phyloP scores from a whole-genome alignment of 352 stramenopile species.

The Globisporangium viniferum region DNA sequence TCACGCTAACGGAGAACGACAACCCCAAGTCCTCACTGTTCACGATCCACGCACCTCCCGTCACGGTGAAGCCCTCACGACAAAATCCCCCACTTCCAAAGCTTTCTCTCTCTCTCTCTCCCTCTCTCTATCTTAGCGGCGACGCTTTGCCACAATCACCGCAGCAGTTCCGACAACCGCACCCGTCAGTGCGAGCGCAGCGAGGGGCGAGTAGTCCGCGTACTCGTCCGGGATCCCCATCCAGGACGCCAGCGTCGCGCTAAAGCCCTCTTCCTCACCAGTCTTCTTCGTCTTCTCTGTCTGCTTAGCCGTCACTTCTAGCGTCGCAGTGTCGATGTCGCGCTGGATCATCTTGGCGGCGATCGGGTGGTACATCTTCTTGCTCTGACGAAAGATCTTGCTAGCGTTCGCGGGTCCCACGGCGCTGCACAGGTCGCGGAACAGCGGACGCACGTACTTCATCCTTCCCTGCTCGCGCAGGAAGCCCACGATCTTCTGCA shows the following conservation, averaged over 20 bases:
- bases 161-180: background rate
- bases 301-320: background rate
- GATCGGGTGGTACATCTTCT: constrained; percentile 67
- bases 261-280: background rate
- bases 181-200: background rate
- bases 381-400: constrained; percentile 44
- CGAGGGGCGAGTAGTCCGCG: background rate
- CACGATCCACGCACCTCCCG: background rate
- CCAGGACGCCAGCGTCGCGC: constrained; percentile 1
- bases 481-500: constrained; percentile 41
- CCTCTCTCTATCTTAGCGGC: background rate
- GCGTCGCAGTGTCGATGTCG: constrained; percentile 24
- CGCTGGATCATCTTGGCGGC: constrained; percentile 71
- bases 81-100: background rate
- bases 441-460: constrained; percentile 74
- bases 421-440: constrained; percentile 47
- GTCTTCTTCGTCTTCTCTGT: background rate
- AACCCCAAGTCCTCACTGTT: background rate
- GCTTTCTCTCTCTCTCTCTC: background rate
- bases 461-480: constrained; percentile 69
- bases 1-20: background rate
- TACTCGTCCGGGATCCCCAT: background rate
- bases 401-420: constrained; percentile 27
- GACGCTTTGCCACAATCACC: background rate
- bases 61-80: background rate